Percentiles rank a stretch among this genome's conserved stretches.
phyloP scores from a whole-genome alignment of 768 basidiomycete species.

The Tricholoma sp. region DNA sequence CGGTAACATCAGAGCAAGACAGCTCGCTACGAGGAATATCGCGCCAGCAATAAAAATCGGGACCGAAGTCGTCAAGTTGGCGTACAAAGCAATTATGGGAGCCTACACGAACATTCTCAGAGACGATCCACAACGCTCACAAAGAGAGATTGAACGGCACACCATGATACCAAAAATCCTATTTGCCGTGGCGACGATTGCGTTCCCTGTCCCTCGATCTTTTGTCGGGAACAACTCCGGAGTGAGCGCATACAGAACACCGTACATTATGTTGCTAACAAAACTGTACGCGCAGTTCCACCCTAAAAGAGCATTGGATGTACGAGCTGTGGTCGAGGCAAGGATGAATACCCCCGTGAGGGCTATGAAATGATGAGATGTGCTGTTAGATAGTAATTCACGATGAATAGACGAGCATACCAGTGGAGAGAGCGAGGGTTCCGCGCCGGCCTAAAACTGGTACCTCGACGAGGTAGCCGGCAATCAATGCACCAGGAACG shows the following conservation, averaged over 20 bases:
- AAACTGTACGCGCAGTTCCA: slow-evolving; percentile 82
- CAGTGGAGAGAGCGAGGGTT: slow-evolving; percentile 57
- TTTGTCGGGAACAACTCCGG: slow-evolving; percentile 70
- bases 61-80: slow-evolving; percentile 55
- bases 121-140: not conserved
- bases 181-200: slow-evolving; percentile 52
- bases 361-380: slow-evolving; percentile 36
- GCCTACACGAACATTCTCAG: slow-evolving; percentile 34
- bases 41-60: slow-evolving; percentile 72
- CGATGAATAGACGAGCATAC: slow-evolving; percentile 36
- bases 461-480: slow-evolving; percentile 66
- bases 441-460: slow-evolving; percentile 63
- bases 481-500: slow-evolving; percentile 67
- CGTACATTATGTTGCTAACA: slow-evolving; percentile 68
- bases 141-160: slow-evolving; percentile 15
- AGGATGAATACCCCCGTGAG: slow-evolving; percentile 75
- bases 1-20: slow-evolving; percentile 57
- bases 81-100: slow-evolving; percentile 67
- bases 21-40: slow-evolving; percentile 56
- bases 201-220: slow-evolving; percentile 70
- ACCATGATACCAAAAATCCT: slow-evolving; percentile 71
- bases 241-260: slow-evolving; percentile 66
- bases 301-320: slow-evolving; percentile 61
- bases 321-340: slow-evolving; percentile 68
- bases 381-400: slow-evolving; percentile 21